Evolutionary conservation across 257 asterid species (phyloP).

Genomic region (Striga asiatica): DNA sequence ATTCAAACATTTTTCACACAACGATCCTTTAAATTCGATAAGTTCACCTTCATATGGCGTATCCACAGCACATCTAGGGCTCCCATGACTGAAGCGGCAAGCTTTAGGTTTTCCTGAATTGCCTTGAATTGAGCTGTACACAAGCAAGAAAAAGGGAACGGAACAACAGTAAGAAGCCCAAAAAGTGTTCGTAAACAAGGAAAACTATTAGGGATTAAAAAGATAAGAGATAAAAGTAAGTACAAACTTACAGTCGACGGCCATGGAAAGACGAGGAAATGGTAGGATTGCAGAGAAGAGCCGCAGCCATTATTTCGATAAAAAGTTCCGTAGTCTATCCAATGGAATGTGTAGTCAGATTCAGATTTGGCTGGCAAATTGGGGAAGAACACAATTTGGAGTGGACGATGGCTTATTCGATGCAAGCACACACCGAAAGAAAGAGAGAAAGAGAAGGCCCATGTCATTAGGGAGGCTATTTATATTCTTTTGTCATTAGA

Average conservation of each 20-base stretch:
- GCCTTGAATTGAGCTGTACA: slow-evolving; percentile 31
- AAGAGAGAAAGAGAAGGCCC: too few species aligned
- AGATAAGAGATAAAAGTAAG: not conserved
- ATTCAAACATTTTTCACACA: too few species aligned
- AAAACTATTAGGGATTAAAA: not conserved
- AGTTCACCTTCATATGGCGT: slow-evolving; percentile 51
- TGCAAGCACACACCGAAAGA: too few species aligned
- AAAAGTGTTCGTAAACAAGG: not conserved
- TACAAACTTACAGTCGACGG: slow-evolving; percentile 36
- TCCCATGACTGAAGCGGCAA: slow-evolving; percentile 13
- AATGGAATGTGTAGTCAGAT: too few species aligned
- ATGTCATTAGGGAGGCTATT: too few species aligned
- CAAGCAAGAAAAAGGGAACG: not conserved
- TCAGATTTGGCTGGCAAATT: too few species aligned
- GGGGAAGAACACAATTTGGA: too few species aligned
- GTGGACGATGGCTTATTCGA: too few species aligned
- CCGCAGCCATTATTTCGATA: slow-evolving; percentile 39
- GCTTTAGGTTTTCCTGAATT: slow-evolving; percentile 19
- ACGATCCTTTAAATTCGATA: not conserved
- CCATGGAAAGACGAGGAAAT: slow-evolving; percentile 47
- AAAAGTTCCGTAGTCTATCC: not conserved
- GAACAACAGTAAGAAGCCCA: not conserved
- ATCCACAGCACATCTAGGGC: slow-evolving; percentile 52
- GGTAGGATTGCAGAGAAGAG: slow-evolving; percentile 43
- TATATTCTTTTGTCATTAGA: too few species aligned